phyloP scores from a whole-genome alignment of 306 rosid species.

The Corylus heterophylla region DNA sequence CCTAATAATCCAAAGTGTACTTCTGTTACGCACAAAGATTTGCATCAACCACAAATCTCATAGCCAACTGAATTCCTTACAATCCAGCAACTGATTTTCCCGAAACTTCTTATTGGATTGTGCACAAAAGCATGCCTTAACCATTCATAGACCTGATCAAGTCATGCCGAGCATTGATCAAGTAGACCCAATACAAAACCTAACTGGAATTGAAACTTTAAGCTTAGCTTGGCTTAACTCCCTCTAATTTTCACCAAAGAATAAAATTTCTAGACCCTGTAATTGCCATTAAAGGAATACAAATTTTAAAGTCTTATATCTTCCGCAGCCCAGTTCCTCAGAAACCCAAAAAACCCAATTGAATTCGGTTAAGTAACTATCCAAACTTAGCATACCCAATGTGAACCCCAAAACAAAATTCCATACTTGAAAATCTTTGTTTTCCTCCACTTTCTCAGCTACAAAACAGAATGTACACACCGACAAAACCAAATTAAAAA shows the following conservation, averaged over 20 bases:
- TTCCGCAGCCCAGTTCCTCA: neutral
- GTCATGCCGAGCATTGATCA: constrained; percentile 1
- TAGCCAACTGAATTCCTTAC: neutral
- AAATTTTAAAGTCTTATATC: neutral
- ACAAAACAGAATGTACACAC: neutral
- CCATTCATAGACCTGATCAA: neutral
- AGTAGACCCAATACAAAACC: neutral
- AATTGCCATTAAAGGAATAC: neutral
- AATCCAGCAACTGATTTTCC: neutral
- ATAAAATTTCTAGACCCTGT: neutral
- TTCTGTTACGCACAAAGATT: neutral
- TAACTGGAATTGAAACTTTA: neutral
- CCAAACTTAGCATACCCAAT: constrained; percentile 1
- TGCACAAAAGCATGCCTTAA: neutral
- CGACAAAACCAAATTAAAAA: neutral
- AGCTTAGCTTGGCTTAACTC: neutral
- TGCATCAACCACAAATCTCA: neutral
- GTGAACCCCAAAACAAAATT: neutral
- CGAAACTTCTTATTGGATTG: neutral
- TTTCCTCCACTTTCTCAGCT: constrained; percentile 1
- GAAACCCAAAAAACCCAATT: neutral
- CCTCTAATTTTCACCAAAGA: neutral
- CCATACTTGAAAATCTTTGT: neutral
- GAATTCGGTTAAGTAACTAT: neutral
- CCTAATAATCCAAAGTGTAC: neutral